Percentiles rank a stretch among this genome's conserved stretches.
Conservation (phyloP, 495 filamentous ascomycete species). For the Aspergillus biplanus region DNA sequence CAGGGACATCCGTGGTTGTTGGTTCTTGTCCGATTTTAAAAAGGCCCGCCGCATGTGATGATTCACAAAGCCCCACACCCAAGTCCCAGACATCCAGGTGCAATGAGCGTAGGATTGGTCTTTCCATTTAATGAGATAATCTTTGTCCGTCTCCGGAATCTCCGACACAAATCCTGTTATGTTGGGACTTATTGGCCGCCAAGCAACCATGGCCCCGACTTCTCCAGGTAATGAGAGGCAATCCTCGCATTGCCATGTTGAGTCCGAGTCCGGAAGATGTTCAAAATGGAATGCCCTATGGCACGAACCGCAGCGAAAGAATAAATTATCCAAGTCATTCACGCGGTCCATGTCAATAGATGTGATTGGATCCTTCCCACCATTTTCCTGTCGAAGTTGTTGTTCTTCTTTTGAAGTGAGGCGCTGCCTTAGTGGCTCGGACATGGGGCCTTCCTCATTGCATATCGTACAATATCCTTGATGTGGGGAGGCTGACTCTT, state of each 20-base stretch:
- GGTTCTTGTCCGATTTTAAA: slow-evolving; percentile 64
- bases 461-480: slow-evolving; percentile 73
- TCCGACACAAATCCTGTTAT: slow-evolving; percentile 49
- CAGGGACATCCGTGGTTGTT: slow-evolving; percentile 66
- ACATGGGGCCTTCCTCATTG: slow-evolving; percentile 61
- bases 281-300: slow-evolving; percentile 80
- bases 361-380: slow-evolving; percentile 74
- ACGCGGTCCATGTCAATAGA: slow-evolving; percentile 62
- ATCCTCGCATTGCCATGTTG: slow-evolving; percentile 73
- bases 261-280: slow-evolving; percentile 58
- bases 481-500: slow-evolving; percentile 69
- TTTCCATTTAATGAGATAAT: slow-evolving; percentile 92
- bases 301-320: slow-evolving; percentile 83
- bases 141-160: slow-evolving; percentile 70
- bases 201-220: slow-evolving; percentile 77
- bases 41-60: slow-evolving; percentile 73
- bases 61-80: slow-evolving; percentile 79
- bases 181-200: slow-evolving; percentile 68
- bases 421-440: slow-evolving; percentile 67
- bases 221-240: slow-evolving; percentile 64
- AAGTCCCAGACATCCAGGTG: slow-evolving; percentile 84
- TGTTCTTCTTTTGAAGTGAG: slow-evolving; percentile 81
- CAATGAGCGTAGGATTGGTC: slow-evolving; percentile 75
- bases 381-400: slow-evolving; percentile 74
- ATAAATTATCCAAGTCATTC: slow-evolving; percentile 73